Base-by-base conservation (phyloP, 2,329 filamentous ascomycete genomes). In the Nothophaeocryptopus gaeumannii region DNA sequence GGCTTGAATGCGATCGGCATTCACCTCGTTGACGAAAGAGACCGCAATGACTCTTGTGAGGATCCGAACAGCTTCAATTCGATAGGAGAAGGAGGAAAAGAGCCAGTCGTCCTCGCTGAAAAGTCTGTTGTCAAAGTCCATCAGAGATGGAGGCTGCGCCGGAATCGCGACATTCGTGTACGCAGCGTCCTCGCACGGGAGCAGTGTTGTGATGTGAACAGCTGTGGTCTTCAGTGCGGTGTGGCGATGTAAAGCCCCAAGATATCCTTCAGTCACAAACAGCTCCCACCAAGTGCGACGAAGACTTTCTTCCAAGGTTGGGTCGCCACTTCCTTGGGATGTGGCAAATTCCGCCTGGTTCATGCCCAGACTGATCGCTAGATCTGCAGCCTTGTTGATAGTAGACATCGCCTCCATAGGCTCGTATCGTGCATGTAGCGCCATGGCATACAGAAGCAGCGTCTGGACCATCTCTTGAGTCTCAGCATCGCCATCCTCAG, bases 231-330 rank as follows among this genome's bases (percentile, higher is more conserved):
- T 69, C 66, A 88, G 88, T 47, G 81, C 85, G 36, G 86, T 85
- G 53, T 82, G 80, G 10, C 84, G 80, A 58, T 87, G 88, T 58
- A 95, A 83, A 3, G 88, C 88, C 5, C 89, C 88, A 58, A 95
- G 79, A 79, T 95, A 86, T 47, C 86, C 88, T 65, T 95, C 89
- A 11, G 89, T 80, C n/a, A 88, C 79, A 64, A 85, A 92, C 34
- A 88, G 63, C 60, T 81, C 89, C 91, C 91, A 96, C 90, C 90
- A 96, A 1, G 90, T 96, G 51, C 91, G 79, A 13, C 89, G 81
- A 81, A 89, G 86, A 66, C 85, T 88, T 69, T 96, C 91, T 65
- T 92, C 88, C 2, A 91, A 66, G 1, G 89, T 75, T 0, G 81
- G 76, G 51, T 86, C 81, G 5, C 82, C 81, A 26, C 78, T 74